Percentiles rank a stretch among this genome's conserved stretches.
These are phyloP conservation scores for Astrocystis sublimbata DNA, from an alignment of 495 filamentous ascomycete species.

Conservation along the genomic window DNA sequence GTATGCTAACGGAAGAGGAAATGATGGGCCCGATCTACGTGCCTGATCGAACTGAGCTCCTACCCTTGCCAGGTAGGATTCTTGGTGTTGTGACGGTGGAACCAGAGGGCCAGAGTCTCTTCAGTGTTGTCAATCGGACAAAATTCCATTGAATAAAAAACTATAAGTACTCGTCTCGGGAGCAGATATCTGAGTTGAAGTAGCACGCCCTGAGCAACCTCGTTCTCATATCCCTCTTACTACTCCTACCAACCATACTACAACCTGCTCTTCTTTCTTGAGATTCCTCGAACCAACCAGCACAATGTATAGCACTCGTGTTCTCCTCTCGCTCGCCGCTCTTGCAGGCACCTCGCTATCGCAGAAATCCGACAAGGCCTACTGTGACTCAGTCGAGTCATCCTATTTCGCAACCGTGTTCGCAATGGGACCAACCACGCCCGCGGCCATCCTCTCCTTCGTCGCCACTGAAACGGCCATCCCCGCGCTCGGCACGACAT, in stretches of 20 bases:
- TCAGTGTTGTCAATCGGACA: not conserved
- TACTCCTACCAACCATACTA: not conserved
- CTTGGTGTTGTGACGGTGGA: not conserved
- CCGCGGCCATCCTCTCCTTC: constrained; percentile 5
- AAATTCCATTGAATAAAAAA: not conserved
- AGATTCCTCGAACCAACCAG: not conserved
- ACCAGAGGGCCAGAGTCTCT: not conserved
- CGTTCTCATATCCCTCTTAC: not conserved
- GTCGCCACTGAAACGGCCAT: not conserved
- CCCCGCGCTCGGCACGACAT: not conserved
- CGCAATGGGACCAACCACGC: not conserved
- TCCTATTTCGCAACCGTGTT: not conserved
- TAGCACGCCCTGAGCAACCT: not conserved
- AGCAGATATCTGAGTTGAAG: not conserved
- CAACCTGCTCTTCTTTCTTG: not conserved
- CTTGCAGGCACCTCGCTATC: constrained; percentile 6
- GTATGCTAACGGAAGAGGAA: not conserved
- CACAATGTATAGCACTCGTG: not conserved
- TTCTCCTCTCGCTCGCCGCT: constrained; percentile 6
- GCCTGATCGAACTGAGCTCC: not conserved
- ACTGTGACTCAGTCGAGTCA: not conserved
- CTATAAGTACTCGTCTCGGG: not conserved
- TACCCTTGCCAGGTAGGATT: not conserved
- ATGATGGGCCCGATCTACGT: not conserved
- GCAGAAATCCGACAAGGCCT: not conserved